phyloP scores from a whole-genome alignment of 768 basidiomycete genomes.

The Boletus rubescentipes region DNA sequence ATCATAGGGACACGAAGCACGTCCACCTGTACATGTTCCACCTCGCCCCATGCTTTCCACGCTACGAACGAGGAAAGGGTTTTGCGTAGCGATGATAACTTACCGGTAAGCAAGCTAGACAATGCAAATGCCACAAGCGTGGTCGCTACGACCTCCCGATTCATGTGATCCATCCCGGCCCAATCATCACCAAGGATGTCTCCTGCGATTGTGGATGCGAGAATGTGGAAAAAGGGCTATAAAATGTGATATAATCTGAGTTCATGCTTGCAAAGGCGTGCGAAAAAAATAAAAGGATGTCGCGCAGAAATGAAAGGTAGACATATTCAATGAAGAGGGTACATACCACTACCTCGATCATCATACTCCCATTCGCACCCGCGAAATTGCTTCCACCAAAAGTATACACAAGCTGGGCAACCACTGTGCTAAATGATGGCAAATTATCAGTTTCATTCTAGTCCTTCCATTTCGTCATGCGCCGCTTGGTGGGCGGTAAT shows the following conservation, averaged over 20 bases:
- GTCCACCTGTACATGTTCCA: neutral
- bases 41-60: neutral
- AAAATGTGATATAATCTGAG: neutral
- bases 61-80: neutral
- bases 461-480: neutral
- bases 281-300: neutral
- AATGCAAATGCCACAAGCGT: slow-evolving; percentile 88
- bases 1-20: neutral
- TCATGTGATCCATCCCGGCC: slow-evolving; percentile 51
- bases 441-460: neutral
- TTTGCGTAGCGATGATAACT: slow-evolving; percentile 9
- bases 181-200: slow-evolving; percentile 44
- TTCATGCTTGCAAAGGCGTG: neutral
- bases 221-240: slow-evolving; percentile 93
- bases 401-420: slow-evolving; percentile 84
- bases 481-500: neutral
- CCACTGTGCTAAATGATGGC: slow-evolving; percentile 49
- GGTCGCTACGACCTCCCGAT: slow-evolving; percentile 79
- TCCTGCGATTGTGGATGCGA: slow-evolving; percentile 72
- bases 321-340: neutral
- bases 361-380: slow-evolving; percentile 92
- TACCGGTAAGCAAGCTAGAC: slow-evolving; percentile 84
- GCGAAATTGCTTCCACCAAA: slow-evolving; percentile 87
- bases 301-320: neutral
- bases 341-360: slow-evolving; percentile 96